These are phyloP conservation scores for Symbiodinium natans DNA, from an alignment of 73 alveolate species.

Conservation along the genomic window DNA sequence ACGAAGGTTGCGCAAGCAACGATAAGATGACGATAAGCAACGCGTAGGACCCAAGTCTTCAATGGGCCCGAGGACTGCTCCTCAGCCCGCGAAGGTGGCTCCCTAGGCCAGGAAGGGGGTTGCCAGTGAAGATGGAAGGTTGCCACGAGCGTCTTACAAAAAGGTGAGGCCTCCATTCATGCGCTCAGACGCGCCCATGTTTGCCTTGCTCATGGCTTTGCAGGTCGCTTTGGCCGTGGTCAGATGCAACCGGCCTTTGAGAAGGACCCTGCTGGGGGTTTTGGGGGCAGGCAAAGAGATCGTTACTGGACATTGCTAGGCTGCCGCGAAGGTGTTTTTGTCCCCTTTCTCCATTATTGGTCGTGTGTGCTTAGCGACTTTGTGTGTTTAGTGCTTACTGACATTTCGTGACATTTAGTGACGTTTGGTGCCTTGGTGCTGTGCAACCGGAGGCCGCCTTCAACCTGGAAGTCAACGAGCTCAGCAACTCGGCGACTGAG, in stretches of 20 bases:
- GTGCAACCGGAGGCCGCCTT: constrained; percentile 41
- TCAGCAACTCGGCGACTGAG: constrained; percentile 10
- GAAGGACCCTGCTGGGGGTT: constrained; percentile 3
- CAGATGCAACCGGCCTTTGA: constrained; percentile 80
- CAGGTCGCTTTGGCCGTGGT: constrained; percentile 54
- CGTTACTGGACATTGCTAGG: too few species aligned
- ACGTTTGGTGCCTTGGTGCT: too few species aligned
- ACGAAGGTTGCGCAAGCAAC: too few species aligned
- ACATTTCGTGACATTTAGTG: too few species aligned
- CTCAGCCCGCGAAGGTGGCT: constrained; percentile 86
- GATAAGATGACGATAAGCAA: too few species aligned
- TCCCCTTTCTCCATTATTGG: too few species aligned
- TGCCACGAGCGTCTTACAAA: not conserved
- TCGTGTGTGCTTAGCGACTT: too few species aligned
- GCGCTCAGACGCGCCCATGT: not conserved
- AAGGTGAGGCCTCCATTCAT: not conserved
- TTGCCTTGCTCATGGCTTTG: not conserved
- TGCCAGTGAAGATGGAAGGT: too few species aligned
- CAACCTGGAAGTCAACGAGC: constrained; percentile 50
- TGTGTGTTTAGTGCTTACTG: too few species aligned
- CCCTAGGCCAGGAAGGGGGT: not conserved
- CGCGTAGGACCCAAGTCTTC: too few species aligned
- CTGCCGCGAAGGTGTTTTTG: too few species aligned
- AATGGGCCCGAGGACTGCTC: constrained; percentile 48
- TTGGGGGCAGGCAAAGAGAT: too few species aligned